A percentile compares a stretch with the other conserved stretches of the same genome.
Evolutionary conservation across 2,329 filamentous ascomycete species (phyloP).

Genomic region (Penicillium sp.): DNA sequence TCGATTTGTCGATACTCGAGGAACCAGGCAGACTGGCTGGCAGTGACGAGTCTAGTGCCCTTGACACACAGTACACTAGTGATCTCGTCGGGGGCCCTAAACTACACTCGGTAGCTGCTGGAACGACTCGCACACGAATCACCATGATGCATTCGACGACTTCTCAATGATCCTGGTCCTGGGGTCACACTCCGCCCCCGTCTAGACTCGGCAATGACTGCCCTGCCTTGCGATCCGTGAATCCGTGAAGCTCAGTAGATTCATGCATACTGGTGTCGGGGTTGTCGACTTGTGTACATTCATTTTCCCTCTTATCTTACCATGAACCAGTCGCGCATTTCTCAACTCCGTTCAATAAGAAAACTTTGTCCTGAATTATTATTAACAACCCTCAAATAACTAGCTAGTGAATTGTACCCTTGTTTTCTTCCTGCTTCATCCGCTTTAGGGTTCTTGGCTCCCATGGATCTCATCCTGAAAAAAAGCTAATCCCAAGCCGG

Average conservation of each 20-base stretch:
- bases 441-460: constrained; percentile 6
- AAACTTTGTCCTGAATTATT: neutral
- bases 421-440: constrained; percentile 2
- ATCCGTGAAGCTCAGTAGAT: no score
- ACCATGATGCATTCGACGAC: neutral
- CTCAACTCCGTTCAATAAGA: neutral
- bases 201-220: constrained; percentile 2
- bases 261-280: no score
- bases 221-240: neutral
- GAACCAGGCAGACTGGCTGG: no score
- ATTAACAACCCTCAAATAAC: neutral
- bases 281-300: neutral
- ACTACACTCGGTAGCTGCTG: neutral
- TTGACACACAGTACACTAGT: neutral
- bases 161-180: neutral
- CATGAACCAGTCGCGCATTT: neutral
- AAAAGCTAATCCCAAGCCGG: constrained; percentile 6
- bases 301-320: neutral
- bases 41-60: neutral
- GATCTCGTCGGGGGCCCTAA: neutral
- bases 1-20: neutral
- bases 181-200: neutral
- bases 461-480: constrained; percentile 11
- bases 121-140: neutral
- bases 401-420: neutral